These are phyloP conservation scores for Aphanomyces astaci DNA, from an alignment of 352 stramenopile species.

Conservation along the genomic window DNA sequence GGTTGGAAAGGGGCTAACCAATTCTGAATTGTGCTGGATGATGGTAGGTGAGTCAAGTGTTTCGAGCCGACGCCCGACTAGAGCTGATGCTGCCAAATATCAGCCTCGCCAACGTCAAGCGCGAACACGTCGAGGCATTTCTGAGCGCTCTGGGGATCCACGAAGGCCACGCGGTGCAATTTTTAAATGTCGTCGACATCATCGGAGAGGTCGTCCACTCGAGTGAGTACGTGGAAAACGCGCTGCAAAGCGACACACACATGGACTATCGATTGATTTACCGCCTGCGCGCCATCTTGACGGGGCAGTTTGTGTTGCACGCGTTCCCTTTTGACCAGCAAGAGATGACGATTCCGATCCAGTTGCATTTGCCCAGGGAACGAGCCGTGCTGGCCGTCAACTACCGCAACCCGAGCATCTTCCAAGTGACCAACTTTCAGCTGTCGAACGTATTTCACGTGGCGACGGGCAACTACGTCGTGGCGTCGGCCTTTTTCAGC, in stretches of 20 bases:
- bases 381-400: slow-evolving; percentile 32
- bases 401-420: slow-evolving; percentile 34
- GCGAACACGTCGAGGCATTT: slow-evolving; percentile 17
- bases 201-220: not conserved
- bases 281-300: slow-evolving; percentile 39
- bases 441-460: slow-evolving; percentile 49
- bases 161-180: slow-evolving; percentile 18
- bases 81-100: slow-evolving; percentile 29
- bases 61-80: not conserved
- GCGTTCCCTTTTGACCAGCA: slow-evolving; percentile 57
- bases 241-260: not conserved
- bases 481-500: slow-evolving; percentile 29
- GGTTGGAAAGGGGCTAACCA: no score
- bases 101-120: slow-evolving; percentile 23
- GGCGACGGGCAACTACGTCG: slow-evolving; percentile 39
- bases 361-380: slow-evolving; percentile 30
- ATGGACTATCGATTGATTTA: slow-evolving; percentile 1
- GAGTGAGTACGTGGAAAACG: not conserved
- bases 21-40: no score
- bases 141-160: slow-evolving; percentile 22
- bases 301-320: slow-evolving; percentile 46
- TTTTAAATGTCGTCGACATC: slow-evolving; percentile 19
- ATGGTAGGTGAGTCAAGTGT: slow-evolving; percentile 3
- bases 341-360: slow-evolving; percentile 45
- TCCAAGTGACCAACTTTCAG: slow-evolving; percentile 44